phyloP scores from a whole-genome alignment of 2,329 filamentous ascomycete genomes.

The Nothophoma quercina region DNA sequence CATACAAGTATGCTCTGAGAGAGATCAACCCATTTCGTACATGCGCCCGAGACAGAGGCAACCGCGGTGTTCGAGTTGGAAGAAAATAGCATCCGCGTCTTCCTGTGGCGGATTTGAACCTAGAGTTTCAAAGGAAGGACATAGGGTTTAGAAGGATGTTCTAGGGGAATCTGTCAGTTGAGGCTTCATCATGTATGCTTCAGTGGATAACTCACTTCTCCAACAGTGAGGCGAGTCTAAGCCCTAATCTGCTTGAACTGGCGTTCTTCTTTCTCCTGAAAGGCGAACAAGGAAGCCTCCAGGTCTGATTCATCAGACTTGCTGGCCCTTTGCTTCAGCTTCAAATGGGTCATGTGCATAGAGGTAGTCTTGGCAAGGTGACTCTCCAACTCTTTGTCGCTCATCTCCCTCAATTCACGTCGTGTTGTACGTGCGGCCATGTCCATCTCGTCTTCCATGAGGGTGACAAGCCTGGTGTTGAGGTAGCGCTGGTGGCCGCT shows the following conservation, averaged over 20 bases:
- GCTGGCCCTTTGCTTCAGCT: neutral
- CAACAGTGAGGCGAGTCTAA: too few relatives aligned
- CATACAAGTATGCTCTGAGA: too few relatives aligned
- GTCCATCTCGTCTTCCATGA: slow-evolving; percentile 25
- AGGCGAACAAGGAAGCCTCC: neutral
- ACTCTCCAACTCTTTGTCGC: slow-evolving; percentile 5
- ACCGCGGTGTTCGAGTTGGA: too few relatives aligned
- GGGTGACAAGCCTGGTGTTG: slow-evolving; percentile 3
- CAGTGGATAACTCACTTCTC: too few relatives aligned
- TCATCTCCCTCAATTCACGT: slow-evolving; percentile 13
- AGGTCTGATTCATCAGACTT: neutral
- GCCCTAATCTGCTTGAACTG: neutral
- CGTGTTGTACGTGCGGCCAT: slow-evolving; percentile 11
- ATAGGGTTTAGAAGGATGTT: too few relatives aligned
- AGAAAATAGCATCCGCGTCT: too few relatives aligned
- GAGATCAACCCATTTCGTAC: too few relatives aligned
- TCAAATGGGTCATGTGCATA: slow-evolving; percentile 17
- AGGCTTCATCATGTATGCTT: too few relatives aligned
- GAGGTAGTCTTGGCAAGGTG: slow-evolving; percentile 4
- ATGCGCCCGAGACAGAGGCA: too few relatives aligned
- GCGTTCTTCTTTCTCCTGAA: neutral
- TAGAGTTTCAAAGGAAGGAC: too few relatives aligned
- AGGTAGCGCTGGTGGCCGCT: slow-evolving; percentile 1
- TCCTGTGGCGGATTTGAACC: too few relatives aligned
- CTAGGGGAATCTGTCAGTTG: too few relatives aligned